Evolutionary conservation across 345 rosid genomes (phyloP), one percentile per base, ranked within the genome.

Genomic region (Hirschfeldia incana): DNA sequence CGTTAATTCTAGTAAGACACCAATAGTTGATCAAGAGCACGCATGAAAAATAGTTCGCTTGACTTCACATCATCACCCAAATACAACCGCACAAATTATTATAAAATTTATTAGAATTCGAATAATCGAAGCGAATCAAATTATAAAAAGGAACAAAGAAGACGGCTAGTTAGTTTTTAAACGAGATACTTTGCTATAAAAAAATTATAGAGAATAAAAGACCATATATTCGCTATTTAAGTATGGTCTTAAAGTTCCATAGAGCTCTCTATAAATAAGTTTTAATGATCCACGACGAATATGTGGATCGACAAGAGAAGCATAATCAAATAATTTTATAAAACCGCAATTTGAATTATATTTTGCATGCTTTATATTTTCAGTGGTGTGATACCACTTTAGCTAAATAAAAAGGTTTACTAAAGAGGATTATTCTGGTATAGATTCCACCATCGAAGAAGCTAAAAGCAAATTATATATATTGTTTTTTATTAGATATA

Each of bases 391-490:
- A 57, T 39, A 30, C 55, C 77, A 51, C 62, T 55, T 71, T 15
- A 53, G 4, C 60, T 16, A 72, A 26, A 59, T 59, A 0, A 1
- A 67, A 66, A 79, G 27, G 58, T 79, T 60, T 34, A 36, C 32
- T 36, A 46, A 46, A 49, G 59, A 36, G 65, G 34, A 68, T 60
- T 61, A 74, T 73, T 73, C 73, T 42, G 73, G 65, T 66, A 42
- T 66, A 65, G 68, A 78, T 65, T 72, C 81, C 81, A 78, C 62
- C 67, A 78, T 10, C 76, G 12, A 32, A 71, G 12, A 32, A 71
- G 53, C 60, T 65, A 65, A 57, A 65, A 65, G 67, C 53, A 65
- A 65, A 70, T 15, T 42, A 70, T 12, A 71, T 64, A 53, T 70
- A 57, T 27, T 33, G 30, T 64, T 64, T 21, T 21, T 21, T 21